Conservation (phyloP, 148 eudicot species). For the Oxyria digyna region DNA sequence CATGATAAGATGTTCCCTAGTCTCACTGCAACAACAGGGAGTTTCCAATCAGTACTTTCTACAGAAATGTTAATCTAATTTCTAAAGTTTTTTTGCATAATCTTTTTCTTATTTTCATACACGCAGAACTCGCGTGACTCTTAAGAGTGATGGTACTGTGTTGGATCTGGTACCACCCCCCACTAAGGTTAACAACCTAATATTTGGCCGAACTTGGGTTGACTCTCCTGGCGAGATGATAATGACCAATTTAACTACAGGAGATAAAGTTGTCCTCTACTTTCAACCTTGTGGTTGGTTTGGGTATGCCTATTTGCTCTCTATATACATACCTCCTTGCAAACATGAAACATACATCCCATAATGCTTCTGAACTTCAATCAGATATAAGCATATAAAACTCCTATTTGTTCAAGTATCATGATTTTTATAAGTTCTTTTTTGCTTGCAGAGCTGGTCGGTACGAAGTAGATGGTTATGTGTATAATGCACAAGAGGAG, state of each 20-base stretch:
- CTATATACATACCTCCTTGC: too few species aligned
- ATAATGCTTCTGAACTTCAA: too few species aligned
- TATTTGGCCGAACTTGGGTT: conserved; percentile 96
- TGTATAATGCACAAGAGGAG: conserved; percentile 54
- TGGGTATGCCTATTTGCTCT: too few species aligned
- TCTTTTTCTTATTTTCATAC: neutral
- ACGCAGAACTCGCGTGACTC: conserved; percentile 67
- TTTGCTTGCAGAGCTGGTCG: conserved; percentile 64
- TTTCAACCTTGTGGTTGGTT: conserved; percentile 99
- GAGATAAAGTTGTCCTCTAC: conserved; percentile 88
- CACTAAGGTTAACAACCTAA: conserved; percentile 75
- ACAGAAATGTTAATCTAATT: too few species aligned
- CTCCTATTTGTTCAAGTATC: too few species aligned
- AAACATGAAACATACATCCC: too few species aligned
- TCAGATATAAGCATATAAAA: too few species aligned
- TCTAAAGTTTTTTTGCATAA: too few species aligned
- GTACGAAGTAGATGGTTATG: conserved; percentile 80
- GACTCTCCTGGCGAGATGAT: conserved; percentile 97
- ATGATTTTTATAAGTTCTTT: too few species aligned
- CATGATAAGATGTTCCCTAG: too few species aligned
- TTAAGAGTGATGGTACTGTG: conserved; percentile 71
- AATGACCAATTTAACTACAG: conserved; percentile 71
- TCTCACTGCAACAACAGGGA: too few species aligned
- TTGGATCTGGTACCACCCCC: conserved; percentile 98
- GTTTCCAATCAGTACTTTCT: too few species aligned